phyloP scores from a whole-genome alignment of 2,329 filamentous ascomycete genomes.

The Fusarium zealandicum region DNA sequence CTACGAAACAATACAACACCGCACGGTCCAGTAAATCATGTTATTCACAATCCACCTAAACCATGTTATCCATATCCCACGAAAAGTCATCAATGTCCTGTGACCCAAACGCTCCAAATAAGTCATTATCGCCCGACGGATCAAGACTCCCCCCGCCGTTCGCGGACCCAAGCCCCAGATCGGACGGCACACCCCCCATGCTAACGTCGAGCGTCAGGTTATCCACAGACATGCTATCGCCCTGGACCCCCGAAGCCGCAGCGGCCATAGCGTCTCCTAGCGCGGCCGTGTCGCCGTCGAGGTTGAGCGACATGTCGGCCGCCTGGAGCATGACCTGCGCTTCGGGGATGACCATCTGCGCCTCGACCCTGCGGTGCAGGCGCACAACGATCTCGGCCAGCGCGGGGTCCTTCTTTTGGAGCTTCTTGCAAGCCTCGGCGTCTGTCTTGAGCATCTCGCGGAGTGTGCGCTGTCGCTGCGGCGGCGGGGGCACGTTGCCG shows the following conservation, averaged over 20 bases:
- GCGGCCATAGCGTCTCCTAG: conserved; percentile 54
- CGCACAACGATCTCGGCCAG: conserved; percentile 69
- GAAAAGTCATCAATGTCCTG: conserved; percentile 48
- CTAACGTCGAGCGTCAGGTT: conserved; percentile 56
- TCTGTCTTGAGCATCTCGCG: conserved; percentile 66
- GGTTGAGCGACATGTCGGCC: conserved; percentile 50
- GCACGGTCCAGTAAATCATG: too few species aligned
- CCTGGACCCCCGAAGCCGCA: conserved; percentile 51
- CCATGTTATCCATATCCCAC: conserved; percentile 19
- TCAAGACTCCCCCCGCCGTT: conserved; percentile 45
- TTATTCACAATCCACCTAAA: not conserved
- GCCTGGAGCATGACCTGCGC: conserved; percentile 53
- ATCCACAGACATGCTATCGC: conserved; percentile 52
- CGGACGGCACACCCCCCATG: conserved; percentile 49
- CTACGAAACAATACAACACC: not conserved
- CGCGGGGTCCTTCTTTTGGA: conserved; percentile 63
- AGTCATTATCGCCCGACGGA: conserved; percentile 46
- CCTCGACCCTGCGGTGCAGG: conserved; percentile 69
- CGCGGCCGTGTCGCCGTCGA: conserved; percentile 48
- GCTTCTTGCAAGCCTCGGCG: conserved; percentile 63
- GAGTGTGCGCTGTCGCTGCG: conserved; percentile 62
- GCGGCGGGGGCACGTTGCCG: conserved; percentile 46
- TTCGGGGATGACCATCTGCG: conserved; percentile 61
- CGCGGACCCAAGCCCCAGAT: conserved; percentile 50
- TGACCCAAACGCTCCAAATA: conserved; percentile 50